Conservation (phyloP, 2,329 filamentous ascomycete species). For the Hypoxylon sp. region DNA sequence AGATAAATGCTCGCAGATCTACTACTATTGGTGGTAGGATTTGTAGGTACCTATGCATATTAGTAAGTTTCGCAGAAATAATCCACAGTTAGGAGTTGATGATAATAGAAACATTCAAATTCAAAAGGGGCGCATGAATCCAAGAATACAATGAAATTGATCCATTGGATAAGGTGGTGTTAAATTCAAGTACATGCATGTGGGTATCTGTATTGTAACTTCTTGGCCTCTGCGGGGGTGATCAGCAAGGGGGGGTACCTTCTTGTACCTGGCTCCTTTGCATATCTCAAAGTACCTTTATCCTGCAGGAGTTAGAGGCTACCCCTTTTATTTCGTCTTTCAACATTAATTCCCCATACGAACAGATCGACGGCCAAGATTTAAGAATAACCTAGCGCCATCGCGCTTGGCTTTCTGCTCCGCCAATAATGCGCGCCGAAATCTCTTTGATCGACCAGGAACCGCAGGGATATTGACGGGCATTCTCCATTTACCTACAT, state of each 20-base stretch:
- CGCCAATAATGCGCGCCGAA: constrained; percentile 43
- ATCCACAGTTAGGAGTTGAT: neutral
- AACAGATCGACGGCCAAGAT: constrained; percentile 41
- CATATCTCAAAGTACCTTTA: constrained; percentile 13
- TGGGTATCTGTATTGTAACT: constrained; percentile 16
- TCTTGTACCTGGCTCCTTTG: constrained; percentile 8
- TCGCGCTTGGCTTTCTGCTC: constrained; percentile 41
- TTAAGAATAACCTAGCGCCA: constrained; percentile 41
- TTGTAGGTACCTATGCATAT: too few relatives aligned
- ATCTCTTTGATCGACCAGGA: constrained; percentile 41
- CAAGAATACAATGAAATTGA: constrained; percentile 15
- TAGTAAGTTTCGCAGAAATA: neutral
- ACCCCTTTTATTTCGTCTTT: constrained; percentile 44
- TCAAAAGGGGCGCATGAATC: constrained; percentile 1
- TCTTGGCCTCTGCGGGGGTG: neutral
- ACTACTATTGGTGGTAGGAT: too few relatives aligned
- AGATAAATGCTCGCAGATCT: too few relatives aligned
- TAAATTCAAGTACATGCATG: constrained; percentile 12
- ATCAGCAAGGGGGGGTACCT: constrained; percentile 1
- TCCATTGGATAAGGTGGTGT: constrained; percentile 2
- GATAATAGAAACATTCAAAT: constrained; percentile 3
- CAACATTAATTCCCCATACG: constrained; percentile 31
- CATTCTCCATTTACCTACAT: constrained; percentile 47
- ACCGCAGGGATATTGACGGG: constrained; percentile 46
- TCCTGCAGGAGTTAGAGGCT: constrained; percentile 21